phyloP scores from a whole-genome alignment of 2,329 filamentous ascomycete genomes.

The Penicillium frequentans region DNA sequence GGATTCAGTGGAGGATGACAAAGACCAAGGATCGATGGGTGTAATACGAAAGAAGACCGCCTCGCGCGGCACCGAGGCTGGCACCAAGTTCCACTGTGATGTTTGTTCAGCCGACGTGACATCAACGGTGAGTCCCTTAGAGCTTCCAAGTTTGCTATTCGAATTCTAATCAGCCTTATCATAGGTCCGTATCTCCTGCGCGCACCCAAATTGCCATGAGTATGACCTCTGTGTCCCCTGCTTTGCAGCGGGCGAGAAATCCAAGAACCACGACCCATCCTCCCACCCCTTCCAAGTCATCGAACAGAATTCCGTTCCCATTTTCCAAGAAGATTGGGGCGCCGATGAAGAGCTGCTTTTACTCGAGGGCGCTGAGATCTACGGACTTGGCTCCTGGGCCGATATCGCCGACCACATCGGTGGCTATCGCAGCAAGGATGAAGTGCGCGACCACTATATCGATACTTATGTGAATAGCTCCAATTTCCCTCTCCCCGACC shows the following conservation, averaged over 20 bases:
- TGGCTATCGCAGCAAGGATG: conserved; percentile 89
- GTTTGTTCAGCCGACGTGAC: conserved; percentile 96
- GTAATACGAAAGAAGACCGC: conserved; percentile 96
- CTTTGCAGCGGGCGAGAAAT: conserved; percentile 78
- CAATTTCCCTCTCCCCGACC: conserved; percentile 81
- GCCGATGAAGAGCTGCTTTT: conserved; percentile 95
- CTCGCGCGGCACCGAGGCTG: conserved; percentile 78
- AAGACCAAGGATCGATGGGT: conserved; percentile 63
- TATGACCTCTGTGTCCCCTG: conserved; percentile 97
- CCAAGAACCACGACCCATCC: conserved; percentile 80
- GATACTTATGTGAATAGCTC: conserved; percentile 81
- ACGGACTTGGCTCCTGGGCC: conserved; percentile 94
- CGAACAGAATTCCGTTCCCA: conserved; percentile 97
- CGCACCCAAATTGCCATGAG: conserved; percentile 77
- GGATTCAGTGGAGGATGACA: conserved; percentile 42
- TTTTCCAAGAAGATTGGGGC: conserved; percentile 93
- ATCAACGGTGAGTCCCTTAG: conserved; percentile 69
- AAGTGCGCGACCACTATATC: conserved; percentile 93
- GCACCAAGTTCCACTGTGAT: conserved; percentile 96
- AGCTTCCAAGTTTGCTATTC: neutral
- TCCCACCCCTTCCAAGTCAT: conserved; percentile 91
- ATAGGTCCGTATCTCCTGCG: conserved; percentile 92
- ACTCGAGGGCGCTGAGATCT: conserved; percentile 91
- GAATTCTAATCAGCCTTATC: neutral
- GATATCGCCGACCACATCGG: conserved; percentile 98